phyloP scores from a whole-genome alignment of 495 filamentous ascomycete species.

The Penicillium herquei region DNA sequence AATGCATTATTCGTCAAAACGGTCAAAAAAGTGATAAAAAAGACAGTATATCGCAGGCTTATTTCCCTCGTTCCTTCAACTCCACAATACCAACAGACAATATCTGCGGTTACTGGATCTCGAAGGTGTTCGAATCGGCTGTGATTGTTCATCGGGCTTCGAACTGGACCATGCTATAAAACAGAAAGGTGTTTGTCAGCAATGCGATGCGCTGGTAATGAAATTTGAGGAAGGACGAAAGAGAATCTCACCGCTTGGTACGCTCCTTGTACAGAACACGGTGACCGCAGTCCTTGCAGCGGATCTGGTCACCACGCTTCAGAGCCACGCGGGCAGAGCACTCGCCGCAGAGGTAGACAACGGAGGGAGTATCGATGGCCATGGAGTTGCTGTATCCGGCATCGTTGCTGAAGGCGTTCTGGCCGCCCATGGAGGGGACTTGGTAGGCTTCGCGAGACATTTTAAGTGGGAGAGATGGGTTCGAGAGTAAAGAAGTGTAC shows the following conservation, averaged over 20 bases:
- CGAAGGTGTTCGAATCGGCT: neutral
- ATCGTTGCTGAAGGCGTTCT: slow-evolving; percentile 41
- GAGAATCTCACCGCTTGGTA: slow-evolving; percentile 78
- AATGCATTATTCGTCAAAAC: slow-evolving; percentile 26
- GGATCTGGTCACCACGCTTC: slow-evolving; percentile 81
- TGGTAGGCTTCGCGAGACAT: slow-evolving; percentile 55
- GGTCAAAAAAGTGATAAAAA: slow-evolving; percentile 10
- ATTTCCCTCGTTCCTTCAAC: slow-evolving; percentile 7
- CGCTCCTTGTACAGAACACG: slow-evolving; percentile 96
- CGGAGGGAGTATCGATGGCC: slow-evolving; percentile 45
- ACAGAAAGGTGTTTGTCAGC: slow-evolving; percentile 13
- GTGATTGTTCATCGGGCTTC: slow-evolving; percentile 68
- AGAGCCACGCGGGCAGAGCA: slow-evolving; percentile 80
- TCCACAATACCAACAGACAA: slow-evolving; percentile 4
- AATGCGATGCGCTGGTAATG: slow-evolving; percentile 3
- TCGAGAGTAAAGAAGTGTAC: neutral
- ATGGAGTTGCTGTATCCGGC: slow-evolving; percentile 25
- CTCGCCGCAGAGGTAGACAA: slow-evolving; percentile 91
- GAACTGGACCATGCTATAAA: slow-evolving; percentile 90
- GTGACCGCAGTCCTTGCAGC: slow-evolving; percentile 95
- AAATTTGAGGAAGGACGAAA: neutral
- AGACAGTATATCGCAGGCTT: slow-evolving; percentile 6
- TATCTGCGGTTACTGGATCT: neutral
- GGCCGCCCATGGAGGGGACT: slow-evolving; percentile 38
- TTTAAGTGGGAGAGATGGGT: neutral